Base-by-base conservation (phyloP, 176 grass and related monocot genomes). In the Luzula sylvatica region DNA sequence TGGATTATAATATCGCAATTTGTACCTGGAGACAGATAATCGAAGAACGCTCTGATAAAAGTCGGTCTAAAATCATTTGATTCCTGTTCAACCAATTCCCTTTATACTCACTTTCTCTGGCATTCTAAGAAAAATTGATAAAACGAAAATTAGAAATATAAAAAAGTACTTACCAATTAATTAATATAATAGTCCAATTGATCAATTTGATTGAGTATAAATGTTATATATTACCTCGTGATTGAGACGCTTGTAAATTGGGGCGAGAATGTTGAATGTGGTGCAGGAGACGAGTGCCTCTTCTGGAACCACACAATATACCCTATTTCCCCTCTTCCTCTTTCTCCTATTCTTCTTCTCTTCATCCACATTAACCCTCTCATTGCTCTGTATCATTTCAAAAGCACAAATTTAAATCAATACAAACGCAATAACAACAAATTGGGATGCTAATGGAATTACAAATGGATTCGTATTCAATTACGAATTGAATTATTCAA, bases 1-100 rank as follows among this genome's bases (percentile, higher is more conserved):
- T 46, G 26, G 16, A 15, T 45, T 14, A 3, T n/a, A 23, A 11
- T 4, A 53, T 4, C 11, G 61, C 51, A 19, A 3, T 5, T 9
- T 15, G 59, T 53, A 87, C 88, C 79, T 87, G 88, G 39, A 94
- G 83, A 65, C 88, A 94, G 56, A 94, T 94, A 57, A 94, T 87
- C 38, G 88, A 87, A 54, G 88, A 87, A 35, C 60, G 47, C 27
- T 77, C 83, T 1, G 54, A 73, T 43, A 94, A 78, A 35, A 94
- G 83, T 20, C 69, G 72, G 19, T 87, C 88, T 45, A 94, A 87
- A 65, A 94, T 94, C 16, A 62, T 73, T 54, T 87, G 63, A 42
- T 94, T 94, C 72, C 83, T 70, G 83, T 72, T 78, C 20, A 83
- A 66, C 88, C 88, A 94, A 55, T 78, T 74, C 16, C 65, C 72